Conservation (phyloP, 805 yeast genomes). For the Metschnikowia lachancei region DNA sequence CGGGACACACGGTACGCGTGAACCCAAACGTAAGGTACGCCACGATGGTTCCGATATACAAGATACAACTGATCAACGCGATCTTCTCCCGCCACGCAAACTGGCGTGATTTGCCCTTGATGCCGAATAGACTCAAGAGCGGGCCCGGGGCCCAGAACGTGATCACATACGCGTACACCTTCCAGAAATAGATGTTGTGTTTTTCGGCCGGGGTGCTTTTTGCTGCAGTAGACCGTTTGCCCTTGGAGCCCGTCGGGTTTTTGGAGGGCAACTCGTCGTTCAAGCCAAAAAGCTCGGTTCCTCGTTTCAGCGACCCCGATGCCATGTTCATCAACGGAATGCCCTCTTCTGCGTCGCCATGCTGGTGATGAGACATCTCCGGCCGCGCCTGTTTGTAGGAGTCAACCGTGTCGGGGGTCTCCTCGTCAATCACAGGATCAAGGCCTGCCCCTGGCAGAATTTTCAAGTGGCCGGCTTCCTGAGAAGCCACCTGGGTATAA, state of each 20-base stretch:
- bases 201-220: conserved; percentile 12
- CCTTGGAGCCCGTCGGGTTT: conserved; percentile 5
- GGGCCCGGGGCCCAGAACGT: conserved; percentile 94
- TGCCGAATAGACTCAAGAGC: conserved; percentile 66
- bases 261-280: conserved; percentile 53
- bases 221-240: background rate
- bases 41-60: conserved; percentile 69
- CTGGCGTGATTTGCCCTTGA: conserved; percentile 76
- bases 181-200: conserved; percentile 59
- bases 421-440: conserved; percentile 46
- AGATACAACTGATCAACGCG: conserved; percentile 73
- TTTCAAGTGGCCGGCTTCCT: conserved; percentile 57
- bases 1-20: conserved; percentile 74
- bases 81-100: conserved; percentile 97
- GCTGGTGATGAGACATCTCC: background rate
- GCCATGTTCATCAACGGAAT: conserved; percentile 43
- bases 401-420: background rate
- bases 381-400: too few species aligned
- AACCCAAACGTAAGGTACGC: conserved; percentile 92
- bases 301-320: conserved; percentile 27
- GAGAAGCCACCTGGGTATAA: conserved; percentile 70
- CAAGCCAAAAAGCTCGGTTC: conserved; percentile 55
- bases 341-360: conserved; percentile 33
- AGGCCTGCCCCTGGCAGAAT: conserved; percentile 72
- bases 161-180: conserved; percentile 68